phyloP scores from a whole-genome alignment of 1,284 basidiomycete species.

The Heterobasidion parviporum region DNA sequence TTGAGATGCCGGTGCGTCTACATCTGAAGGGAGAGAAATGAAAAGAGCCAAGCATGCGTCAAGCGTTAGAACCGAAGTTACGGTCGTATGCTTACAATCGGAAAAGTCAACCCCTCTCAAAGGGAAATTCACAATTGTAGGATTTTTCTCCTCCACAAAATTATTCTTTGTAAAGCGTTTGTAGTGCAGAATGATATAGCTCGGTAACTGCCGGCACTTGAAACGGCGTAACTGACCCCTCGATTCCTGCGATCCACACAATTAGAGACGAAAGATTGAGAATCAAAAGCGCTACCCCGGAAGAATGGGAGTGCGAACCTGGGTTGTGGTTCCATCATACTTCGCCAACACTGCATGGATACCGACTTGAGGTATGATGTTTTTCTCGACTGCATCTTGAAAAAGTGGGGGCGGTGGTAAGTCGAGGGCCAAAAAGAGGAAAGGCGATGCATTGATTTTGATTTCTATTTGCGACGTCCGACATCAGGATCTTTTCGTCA shows the following conservation, averaged over 20 bases:
- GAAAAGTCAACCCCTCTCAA: constrained; percentile 85
- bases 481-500: not conserved
- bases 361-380: constrained; percentile 96
- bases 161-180: constrained; percentile 98
- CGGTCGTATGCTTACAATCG: constrained; percentile 60
- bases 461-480: constrained; percentile 50
- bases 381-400: constrained; percentile 92
- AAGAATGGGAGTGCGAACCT: constrained; percentile 38
- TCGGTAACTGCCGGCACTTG: constrained; percentile 84
- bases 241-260: constrained; percentile 53
- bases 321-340: constrained; percentile 88
- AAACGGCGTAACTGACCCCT: constrained; percentile 82
- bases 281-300: constrained; percentile 10
- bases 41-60: constrained; percentile 3
- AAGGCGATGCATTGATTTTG: constrained; percentile 81
- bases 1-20: constrained; percentile 57
- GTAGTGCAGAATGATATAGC: constrained; percentile 91
- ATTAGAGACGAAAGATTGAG: not conserved
- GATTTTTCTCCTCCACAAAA: constrained; percentile 98
- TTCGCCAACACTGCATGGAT: constrained; percentile 90
- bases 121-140: constrained; percentile 97
- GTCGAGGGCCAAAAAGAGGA: constrained; percentile 93
- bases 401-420: constrained; percentile 94
- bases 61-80: constrained; percentile 1
- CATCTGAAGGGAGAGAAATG: constrained; percentile 40